Evolutionary conservation across 306 rosid species (phyloP).

Genomic region (Ormosia semicastrata): DNA sequence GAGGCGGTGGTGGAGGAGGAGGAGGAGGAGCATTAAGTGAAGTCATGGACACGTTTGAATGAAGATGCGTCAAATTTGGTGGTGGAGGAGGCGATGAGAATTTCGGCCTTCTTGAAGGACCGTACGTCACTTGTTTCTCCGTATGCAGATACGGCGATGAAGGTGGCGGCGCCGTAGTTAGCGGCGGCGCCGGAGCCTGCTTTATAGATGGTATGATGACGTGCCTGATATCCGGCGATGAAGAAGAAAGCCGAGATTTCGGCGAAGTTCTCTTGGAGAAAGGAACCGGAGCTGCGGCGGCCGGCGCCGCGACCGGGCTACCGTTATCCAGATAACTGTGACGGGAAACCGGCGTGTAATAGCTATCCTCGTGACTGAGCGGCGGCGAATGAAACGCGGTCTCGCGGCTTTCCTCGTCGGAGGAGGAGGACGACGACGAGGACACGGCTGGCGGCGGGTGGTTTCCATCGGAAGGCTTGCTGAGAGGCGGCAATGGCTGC

Average conservation of each 20-base stretch:
- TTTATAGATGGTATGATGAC: conserved; percentile 30
- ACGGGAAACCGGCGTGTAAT: conserved; percentile 68
- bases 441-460: conserved; percentile 49
- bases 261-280: conserved; percentile 84
- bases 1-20: conserved; percentile 37
- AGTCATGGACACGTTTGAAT: conserved; percentile 29
- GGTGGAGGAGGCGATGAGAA: conserved; percentile 74
- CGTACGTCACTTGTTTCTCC: conserved; percentile 13
- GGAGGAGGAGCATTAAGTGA: conserved; percentile 47
- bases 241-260: conserved; percentile 57
- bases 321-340: conserved; percentile 41
- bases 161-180: conserved; percentile 25
- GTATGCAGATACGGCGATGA: conserved; percentile 22
- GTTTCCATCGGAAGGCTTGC: conserved; percentile 35
- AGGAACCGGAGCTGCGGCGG: conserved; percentile 38
- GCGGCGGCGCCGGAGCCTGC: conserved; percentile 25
- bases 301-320: conserved; percentile 25
- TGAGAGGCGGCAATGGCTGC: conserved; percentile 78
- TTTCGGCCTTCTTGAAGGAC: conserved; percentile 50
- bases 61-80: conserved; percentile 61
- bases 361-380: conserved; percentile 53
- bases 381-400: conserved; percentile 76
- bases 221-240: conserved; percentile 42
- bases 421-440: conserved; percentile 35
- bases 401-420: conserved; percentile 59